phyloP scores from a whole-genome alignment of 495 filamentous ascomycete species.

The Daldinia caldariorum region DNA sequence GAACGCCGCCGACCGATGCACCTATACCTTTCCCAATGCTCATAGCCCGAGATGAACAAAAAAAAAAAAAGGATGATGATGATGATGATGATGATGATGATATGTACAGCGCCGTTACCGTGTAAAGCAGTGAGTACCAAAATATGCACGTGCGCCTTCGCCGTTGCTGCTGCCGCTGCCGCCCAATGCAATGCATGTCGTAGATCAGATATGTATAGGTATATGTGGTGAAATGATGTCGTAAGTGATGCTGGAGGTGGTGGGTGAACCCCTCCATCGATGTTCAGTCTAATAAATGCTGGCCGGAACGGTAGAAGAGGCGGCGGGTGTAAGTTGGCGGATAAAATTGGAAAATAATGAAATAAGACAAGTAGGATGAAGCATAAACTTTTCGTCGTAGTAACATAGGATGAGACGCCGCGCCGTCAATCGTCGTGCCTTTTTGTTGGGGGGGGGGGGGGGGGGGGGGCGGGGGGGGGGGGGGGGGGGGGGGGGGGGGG shows the following conservation, averaged over 20 bases:
- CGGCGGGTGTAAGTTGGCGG: background rate
- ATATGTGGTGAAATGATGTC: slow-evolving; percentile 26
- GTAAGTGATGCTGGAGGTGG: slow-evolving; percentile 21
- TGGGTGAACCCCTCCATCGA: slow-evolving; percentile 1
- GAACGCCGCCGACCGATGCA: slow-evolving; percentile 22
- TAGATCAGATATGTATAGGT: slow-evolving; percentile 1
- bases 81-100: background rate
- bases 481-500: too few species aligned
- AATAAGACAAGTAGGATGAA: slow-evolving; percentile 37
- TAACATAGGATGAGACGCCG: slow-evolving; percentile 36
- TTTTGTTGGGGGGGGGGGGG: too few species aligned
- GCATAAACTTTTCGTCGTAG: slow-evolving; percentile 39
- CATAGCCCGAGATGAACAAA: slow-evolving; percentile 10
- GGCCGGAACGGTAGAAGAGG: slow-evolving; percentile 14
- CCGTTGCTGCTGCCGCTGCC: slow-evolving; percentile 11
- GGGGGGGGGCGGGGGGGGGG: too few species aligned
- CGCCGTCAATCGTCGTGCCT: slow-evolving; percentile 38
- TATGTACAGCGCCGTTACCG: slow-evolving; percentile 24
- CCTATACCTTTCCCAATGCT: slow-evolving; percentile 18
- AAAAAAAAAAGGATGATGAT: slow-evolving; percentile 18
- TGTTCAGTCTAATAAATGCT: slow-evolving; percentile 8
- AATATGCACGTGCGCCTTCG: slow-evolving; percentile 29
- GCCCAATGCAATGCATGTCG: slow-evolving; percentile 38
- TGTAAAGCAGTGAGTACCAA: slow-evolving; percentile 11
- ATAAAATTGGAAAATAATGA: background rate